Evolutionary conservation across 2,329 filamentous ascomycete species (phyloP).

Genomic region (Phoma sp.): DNA sequence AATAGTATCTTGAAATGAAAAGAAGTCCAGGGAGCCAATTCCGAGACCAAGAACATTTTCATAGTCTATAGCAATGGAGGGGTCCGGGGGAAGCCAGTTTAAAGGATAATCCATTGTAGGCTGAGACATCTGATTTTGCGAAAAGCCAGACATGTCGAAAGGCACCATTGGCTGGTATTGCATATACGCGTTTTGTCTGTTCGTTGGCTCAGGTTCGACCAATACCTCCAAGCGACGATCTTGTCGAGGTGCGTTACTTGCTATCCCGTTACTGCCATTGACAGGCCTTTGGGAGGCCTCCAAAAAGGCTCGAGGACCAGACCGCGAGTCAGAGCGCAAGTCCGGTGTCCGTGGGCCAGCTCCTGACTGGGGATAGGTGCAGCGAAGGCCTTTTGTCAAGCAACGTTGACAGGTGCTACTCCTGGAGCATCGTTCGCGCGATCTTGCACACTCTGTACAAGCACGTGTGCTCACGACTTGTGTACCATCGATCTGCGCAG

Average conservation of each 20-base stretch:
- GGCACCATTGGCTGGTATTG: neutral
- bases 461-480: constrained; percentile 7
- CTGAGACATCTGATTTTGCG: neutral
- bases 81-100: constrained; percentile 16
- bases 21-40: constrained; percentile 9
- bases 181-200: neutral
- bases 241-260: neutral
- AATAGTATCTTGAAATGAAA: neutral
- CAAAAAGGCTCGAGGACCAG: neutral
- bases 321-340: neutral
- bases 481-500: neutral
- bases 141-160: neutral
- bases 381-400: constrained; percentile 9
- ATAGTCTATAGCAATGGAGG: constrained; percentile 16
- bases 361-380: constrained; percentile 8
- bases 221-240: too few relatives aligned
- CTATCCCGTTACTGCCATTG: too few relatives aligned
- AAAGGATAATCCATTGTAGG: constrained; percentile 10
- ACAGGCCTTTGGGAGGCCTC: neutral
- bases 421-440: constrained; percentile 14
- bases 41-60: constrained; percentile 15
- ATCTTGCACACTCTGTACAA: constrained; percentile 15
- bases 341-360: neutral
- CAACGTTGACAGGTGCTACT: constrained; percentile 14
- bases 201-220: neutral